Base-by-base conservation (phyloP, 768 basidiomycete species). In the Phanerochaete carnosa region DNA sequence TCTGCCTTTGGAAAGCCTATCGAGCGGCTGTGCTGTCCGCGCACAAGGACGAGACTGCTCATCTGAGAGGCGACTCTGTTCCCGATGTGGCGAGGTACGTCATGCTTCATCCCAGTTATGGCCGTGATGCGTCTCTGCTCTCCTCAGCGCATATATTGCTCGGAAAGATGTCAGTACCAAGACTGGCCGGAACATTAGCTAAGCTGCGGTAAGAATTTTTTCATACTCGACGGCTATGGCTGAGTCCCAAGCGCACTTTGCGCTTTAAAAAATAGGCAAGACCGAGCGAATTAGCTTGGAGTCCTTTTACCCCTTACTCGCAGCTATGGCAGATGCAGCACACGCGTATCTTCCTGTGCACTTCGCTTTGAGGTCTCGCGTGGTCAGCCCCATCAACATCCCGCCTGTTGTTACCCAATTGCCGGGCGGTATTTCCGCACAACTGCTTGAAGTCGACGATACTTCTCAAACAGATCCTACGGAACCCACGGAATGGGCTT, bases 401-500 rank as follows among this genome's bases (percentile, higher is more conserved):
- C 16, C 23, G 32, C 16, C 29, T 16, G 33, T 43, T 16, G n/a
- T 55, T 1, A 29, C 56, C 15, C 30, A 35, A 26, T 23, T 39
- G 3, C 29, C 30, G 19, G 59, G 51, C 32, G 55, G 55, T 25
- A 16, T 47, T 32, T 35, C 23, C 16, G 58, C 62, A 2, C 60
- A 57, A 43, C 59, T 59, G 7, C 46, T 64, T 22, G 39, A 60
- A 1, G 55, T 64, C 5, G 59, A 64, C 55, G 62, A 64, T 35
- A 33, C 45, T 23, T 6, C 6, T 6, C 7, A 35, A 35, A 7
- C 7, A 7, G 6, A 13, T 6, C 6, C 7, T 13, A 35, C 13
- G 33, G 33, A 35, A 7, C 26, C 50, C 7, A 9, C 7, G 45
- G 59, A 65, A 19, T 80, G 77, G 77, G 77, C 73, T 72, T 76